phyloP scores from a whole-genome alignment of 169 alveolate species.

The Cryptosporidium andersoni region DNA sequence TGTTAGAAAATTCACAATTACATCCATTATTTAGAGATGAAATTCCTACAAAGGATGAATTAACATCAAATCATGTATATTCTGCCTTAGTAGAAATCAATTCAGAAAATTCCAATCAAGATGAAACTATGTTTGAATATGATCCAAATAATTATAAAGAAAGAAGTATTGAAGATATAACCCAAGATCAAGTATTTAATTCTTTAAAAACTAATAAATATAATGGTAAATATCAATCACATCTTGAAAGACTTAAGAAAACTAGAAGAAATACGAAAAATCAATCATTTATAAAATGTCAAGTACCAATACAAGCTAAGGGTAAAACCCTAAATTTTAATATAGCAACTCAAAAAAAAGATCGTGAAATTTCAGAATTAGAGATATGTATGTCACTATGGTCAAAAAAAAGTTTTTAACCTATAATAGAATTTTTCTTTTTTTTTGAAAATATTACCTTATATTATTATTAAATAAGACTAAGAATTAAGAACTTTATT shows the following conservation, averaged over 20 bases:
- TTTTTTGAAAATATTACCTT: no score
- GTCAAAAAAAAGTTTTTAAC: conserved; percentile 19
- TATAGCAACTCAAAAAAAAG: not conserved
- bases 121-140: not conserved
- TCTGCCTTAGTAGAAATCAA: conserved; percentile 64
- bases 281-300: not conserved
- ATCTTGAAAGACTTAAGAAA: conserved; percentile 34
- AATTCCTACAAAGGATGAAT: conserved; percentile 39
- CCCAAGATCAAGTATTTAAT: not conserved
- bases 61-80: conserved; percentile 35
- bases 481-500: not conserved
- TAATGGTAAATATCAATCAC: conserved; percentile 58
- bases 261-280: conserved; percentile 25
- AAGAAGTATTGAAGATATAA: not conserved
- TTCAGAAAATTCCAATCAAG: not conserved
- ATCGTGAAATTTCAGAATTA: conserved; percentile 46
- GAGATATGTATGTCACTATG: conserved; percentile 62
- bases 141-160: not conserved
- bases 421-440: not conserved
- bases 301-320: not conserved
- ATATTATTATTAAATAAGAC: not conserved
- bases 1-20: not conserved
- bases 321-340: not conserved
- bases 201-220: conserved; percentile 3
- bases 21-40: conserved; percentile 68